These are phyloP conservation scores for Pulicaria dysenterica DNA, from an alignment of 129 eudicot species.

Conservation along the genomic window DNA sequence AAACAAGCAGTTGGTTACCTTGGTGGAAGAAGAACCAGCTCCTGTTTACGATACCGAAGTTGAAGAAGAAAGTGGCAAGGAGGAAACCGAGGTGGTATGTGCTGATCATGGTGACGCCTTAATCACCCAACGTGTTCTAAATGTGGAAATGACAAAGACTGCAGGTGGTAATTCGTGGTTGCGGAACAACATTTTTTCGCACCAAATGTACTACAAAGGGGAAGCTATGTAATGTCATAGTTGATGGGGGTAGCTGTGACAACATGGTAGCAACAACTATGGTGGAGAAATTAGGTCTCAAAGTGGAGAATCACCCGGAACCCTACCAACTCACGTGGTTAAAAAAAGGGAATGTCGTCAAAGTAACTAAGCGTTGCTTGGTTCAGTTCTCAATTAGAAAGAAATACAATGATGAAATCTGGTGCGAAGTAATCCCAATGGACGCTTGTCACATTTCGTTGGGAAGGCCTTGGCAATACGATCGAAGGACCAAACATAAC, in stretches of 20 bases:
- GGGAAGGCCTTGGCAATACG: neutral
- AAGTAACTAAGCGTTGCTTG: too few relatives aligned
- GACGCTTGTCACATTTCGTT: too few relatives aligned
- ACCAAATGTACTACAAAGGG: neutral
- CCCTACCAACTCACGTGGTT: neutral
- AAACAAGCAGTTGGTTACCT: neutral
- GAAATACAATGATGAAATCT: too few relatives aligned
- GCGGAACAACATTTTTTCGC: neutral
- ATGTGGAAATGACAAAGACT: neutral
- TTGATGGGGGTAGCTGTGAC: neutral
- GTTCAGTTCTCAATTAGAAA: too few relatives aligned
- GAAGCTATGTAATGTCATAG: neutral
- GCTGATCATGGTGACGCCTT: neutral
- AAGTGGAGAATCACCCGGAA: neutral
- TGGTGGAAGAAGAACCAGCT: neutral
- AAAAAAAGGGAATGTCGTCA: neutral
- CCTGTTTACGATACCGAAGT: neutral
- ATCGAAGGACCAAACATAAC: neutral
- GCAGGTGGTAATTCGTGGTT: neutral
- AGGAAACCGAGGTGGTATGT: neutral
- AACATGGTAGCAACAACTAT: neutral
- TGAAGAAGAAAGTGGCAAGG: neutral
- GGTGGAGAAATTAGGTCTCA: neutral
- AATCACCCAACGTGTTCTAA: neutral
- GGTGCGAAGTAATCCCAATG: too few relatives aligned